Conservation (phyloP, 2,329 filamentous ascomycete genomes). For the Fusarium transvaalense region DNA sequence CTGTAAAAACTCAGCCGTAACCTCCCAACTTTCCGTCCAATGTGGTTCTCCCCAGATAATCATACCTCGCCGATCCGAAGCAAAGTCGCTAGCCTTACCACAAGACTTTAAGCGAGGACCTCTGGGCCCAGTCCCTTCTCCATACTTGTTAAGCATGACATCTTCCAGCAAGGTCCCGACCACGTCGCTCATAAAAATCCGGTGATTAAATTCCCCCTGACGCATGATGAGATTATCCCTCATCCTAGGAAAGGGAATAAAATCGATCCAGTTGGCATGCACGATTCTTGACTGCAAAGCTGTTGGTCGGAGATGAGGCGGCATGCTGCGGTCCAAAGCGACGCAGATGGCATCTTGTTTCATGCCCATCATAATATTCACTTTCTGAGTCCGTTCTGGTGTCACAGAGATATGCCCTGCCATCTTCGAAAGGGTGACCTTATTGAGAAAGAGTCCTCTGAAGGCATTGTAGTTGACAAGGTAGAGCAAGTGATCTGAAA, state of each 20-base stretch:
- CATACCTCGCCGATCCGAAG: slow-evolving; percentile 1
- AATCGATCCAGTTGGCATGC: slow-evolving; percentile 17
- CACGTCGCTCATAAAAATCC: slow-evolving; percentile 4
- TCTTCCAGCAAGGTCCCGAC: slow-evolving; percentile 8
- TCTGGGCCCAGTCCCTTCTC: slow-evolving; percentile 2
- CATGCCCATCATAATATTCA: slow-evolving; percentile 14
- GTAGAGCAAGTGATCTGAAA: slow-evolving; percentile 8
- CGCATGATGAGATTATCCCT: slow-evolving; percentile 6
- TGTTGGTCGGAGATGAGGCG: slow-evolving; percentile 10
- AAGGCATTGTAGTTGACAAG: slow-evolving; percentile 23
- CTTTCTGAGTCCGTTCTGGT: neutral
- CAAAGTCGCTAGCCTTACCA: neutral
- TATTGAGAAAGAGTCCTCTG: slow-evolving; percentile 10
- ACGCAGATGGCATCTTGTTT: slow-evolving; percentile 16
- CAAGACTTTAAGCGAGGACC: neutral
- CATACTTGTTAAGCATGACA: slow-evolving; percentile 21
- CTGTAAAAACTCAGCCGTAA: slow-evolving; percentile 10
- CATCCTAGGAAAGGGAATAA: slow-evolving; percentile 9
- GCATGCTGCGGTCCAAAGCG: neutral
- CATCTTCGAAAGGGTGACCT: neutral
- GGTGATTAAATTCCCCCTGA: slow-evolving; percentile 11
- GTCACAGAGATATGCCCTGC: neutral
- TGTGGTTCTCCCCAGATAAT: slow-evolving; percentile 14
- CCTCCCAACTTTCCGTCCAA: slow-evolving; percentile 9
- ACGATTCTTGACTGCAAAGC: neutral